Evolutionary conservation across 495 filamentous ascomycete genomes (phyloP), one percentile per base, ranked within the genome.

Genomic region (Viridothelium virens): DNA sequence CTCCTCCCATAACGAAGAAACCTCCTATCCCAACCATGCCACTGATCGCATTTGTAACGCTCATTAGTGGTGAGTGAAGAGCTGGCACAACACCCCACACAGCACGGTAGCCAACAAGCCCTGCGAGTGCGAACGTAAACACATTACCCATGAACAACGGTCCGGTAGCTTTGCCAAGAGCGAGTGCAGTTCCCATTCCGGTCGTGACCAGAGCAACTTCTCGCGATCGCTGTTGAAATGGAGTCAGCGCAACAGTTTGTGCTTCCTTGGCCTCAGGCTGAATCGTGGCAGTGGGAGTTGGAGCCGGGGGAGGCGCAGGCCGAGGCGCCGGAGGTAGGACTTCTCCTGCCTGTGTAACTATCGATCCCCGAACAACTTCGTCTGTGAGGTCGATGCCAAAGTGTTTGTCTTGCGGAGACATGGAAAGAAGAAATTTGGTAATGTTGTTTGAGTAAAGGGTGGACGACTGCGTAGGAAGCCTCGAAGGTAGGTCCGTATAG

Each of bases 361-460:
- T 91, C 1, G 89, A 84, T 7, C 89, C 89, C 3, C 90, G 85
- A 46, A 91, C 87, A 16, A 93, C 90, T 72, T 92, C 90, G 69
- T 93, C 90, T 12, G 81, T 83, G 66, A 92, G 76, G 65, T 92
- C 88, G 56, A 93, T 75, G 0, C 87, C 88, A 68, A 87, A 92
- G 36, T 86, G 81, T 66, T 88, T 89, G 0, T 90, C 86, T 69
- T 87, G 79, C 2, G 89, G 87, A 10, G 85, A 77, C 81, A 93
- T 89, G 1, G 89, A 91, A 38, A 93, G 79, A 9, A 93, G 81
- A 69, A 87, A 87, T 73, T 91, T 92, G 66, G 86, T 90, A 70
- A 93, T 90, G 70, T 93, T 93, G 80, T 93, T 93, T 18, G 88
- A 91, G 77, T 91, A 93, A 34, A 93, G 76, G 1, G 89, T 91